These are phyloP conservation scores for Globomyces pollinis-pini DNA, from an alignment of 192 early-diverging fungal genomes.

Conservation along the genomic window DNA sequence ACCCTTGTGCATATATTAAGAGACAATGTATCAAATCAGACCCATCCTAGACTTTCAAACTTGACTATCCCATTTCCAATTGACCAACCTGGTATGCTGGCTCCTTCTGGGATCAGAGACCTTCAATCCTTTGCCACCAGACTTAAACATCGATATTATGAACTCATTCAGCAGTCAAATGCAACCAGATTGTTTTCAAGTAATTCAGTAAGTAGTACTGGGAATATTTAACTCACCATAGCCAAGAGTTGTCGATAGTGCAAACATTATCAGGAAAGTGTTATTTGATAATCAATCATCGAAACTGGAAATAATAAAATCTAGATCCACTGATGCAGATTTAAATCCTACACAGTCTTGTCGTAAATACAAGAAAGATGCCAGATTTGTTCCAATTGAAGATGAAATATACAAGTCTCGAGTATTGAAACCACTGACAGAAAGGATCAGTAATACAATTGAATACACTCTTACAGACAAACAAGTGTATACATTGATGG, in stretches of 20 bases:
- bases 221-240: no score
- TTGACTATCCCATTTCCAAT: neutral
- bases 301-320: neutral
- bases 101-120: neutral
- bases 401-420: neutral
- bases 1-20: neutral
- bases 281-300: no score
- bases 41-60: neutral
- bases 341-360: slow-evolving; percentile 10
- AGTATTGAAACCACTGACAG: neutral
- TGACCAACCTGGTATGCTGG: neutral
- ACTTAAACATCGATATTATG: neutral
- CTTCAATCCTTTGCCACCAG: neutral
- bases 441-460: neutral
- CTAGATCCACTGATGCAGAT: neutral
- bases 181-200: no score
- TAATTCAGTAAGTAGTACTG: no score
- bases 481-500: neutral
- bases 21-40: neutral
- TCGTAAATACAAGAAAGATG: neutral
- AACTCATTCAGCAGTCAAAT: no score
- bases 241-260: neutral
- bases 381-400: neutral
- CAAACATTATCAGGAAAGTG: neutral
- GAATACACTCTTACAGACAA: neutral